Evolutionary conservation across 805 yeast genomes (phyloP), one percentile per base, ranked within the genome.

Genomic region (Candida loeiensis): DNA sequence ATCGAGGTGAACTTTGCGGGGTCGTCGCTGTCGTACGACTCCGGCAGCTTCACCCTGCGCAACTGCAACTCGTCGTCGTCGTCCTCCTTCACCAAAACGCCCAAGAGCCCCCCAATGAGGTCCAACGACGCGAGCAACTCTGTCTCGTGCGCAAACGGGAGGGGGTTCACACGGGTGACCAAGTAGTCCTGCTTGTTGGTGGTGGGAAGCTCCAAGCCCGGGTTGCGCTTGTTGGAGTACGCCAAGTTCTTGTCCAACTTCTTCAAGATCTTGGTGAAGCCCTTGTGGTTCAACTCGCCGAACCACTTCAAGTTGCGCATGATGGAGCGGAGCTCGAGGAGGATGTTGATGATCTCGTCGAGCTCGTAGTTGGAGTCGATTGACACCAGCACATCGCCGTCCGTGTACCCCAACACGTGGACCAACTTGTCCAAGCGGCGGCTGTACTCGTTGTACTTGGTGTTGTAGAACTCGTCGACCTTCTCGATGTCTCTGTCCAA

Each of bases 301-400:
- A 77, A 90, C 96, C 97, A 91, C 59, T 86, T 89, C 56, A 90
- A 69, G 60, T 89, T 89, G 42, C 96, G 73, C 45, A 85, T 77
- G 44, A 79, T 79, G 13, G 83, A 73, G 34, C 95, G 73, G 39
- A 88, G 68, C 58, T 89, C 96, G 16, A 88, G 67, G 27, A 90
- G 64, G 14, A 88, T 81, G 16, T 60, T 50, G 33, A 66, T 56
- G 17, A 68, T 56, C 48, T 69, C 74, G 39, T 69, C 72, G 39
- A 64, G 51, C 45, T 68, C 73, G 37, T 66, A 71, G 38, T 58
- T 54, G 11, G 70, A 59, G 37, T 63, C 70, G 31, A 65, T 52
- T 22, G 49, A 42, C 7, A 32, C 30, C 12, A 27, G 34, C n/a
- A 33, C 15, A 19, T n/a, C 27, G 11, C 37, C 42, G 14, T 52